Base-by-base conservation (phyloP, 352 stramenopile species). In the Pythium pyrilobum region DNA sequence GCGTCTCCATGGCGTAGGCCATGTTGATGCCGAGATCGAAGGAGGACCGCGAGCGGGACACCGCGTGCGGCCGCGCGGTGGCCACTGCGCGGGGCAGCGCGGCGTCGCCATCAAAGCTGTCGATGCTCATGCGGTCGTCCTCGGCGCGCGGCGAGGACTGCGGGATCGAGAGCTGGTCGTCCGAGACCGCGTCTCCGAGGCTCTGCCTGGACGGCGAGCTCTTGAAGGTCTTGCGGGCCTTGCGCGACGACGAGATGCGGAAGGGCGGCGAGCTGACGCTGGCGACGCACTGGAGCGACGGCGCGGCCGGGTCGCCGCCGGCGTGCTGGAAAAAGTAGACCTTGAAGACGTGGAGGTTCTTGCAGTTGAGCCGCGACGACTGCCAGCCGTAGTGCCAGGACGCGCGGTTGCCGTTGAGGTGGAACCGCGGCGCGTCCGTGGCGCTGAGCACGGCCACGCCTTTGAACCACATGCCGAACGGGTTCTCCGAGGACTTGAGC, bases 351-450 rank as follows among this genome's bases (percentile, higher is more conserved):
- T 92, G 82, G 49, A 88, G 55, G 39, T 89, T 89, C 58, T 92
- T 89, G 67, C 78, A 89, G 55, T 92, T 92, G 16, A 92, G 71
- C 2, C 82, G 70, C 24, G 82, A 92, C 4, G 82, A 92, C 45
- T 87, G 79, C 82, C 82, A 92, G 13, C 82, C 82, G 48, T 92
- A 92, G 61, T 92, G 82, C 82, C 82, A 92, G 44, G 79, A 92
- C 61, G 89, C 79, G 36, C 82, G 82, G 60, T 92, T 89, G 29
- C 82, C 82, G 58, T 92, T 92, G 46, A 92, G 66, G 42, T 89
- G 59, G 61, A 92, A 92, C 48, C 72, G 43, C n/a, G 40, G 73
- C 20, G 63, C 67, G 24, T 63, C 55, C 45, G 55, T 40, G 24
- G 39, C 18, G 38, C 13, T 33, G 12, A 33, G 43, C 15, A 89